A percentile compares a stretch with the other conserved stretches of the same genome.
Conservation (phyloP, 257 asterid genomes). For the Plantago ovata region DNA sequence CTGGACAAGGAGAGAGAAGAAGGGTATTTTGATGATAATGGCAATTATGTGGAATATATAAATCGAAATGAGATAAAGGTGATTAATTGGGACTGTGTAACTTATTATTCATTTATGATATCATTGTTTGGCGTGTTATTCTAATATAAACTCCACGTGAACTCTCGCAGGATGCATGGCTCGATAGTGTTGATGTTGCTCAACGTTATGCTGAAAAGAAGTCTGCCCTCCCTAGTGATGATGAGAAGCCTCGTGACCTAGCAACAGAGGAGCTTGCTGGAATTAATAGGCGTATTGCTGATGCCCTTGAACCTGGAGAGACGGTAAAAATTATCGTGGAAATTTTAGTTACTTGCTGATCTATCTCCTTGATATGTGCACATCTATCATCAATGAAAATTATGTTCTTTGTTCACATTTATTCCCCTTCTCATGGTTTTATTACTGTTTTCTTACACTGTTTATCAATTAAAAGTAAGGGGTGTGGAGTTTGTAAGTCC, state of each 20-base stretch:
- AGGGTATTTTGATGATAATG: conserved; percentile 88
- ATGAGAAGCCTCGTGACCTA: conserved; percentile 62
- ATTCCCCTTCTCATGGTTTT: too few relatives aligned
- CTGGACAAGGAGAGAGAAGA: conserved; percentile 88
- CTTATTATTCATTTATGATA: background rate
- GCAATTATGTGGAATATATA: conserved; percentile 80
- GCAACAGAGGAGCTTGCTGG: conserved; percentile 66
- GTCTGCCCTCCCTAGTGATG: conserved; percentile 25
- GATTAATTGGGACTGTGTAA: background rate
- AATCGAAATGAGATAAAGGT: conserved; percentile 74
- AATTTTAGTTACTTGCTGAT: background rate
- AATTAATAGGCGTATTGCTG: conserved; percentile 87
- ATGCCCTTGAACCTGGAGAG: conserved; percentile 87
- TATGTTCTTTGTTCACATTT: too few relatives aligned
- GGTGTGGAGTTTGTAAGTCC: conserved; percentile 5
- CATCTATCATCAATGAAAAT: background rate
- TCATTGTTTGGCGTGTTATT: conserved; percentile 12
- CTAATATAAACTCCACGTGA: conserved; percentile 13
- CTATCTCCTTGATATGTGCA: background rate
- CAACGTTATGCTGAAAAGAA: conserved; percentile 35
- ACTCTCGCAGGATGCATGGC: conserved; percentile 92
- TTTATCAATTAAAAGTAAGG: conserved; percentile 3
- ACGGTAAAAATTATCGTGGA: conserved; percentile 55
- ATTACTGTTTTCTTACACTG: too few relatives aligned
- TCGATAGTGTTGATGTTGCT: conserved; percentile 67